Percentiles rank a stretch among this genome's conserved stretches.
Evolutionary conservation across 2,329 filamentous ascomycete species (phyloP).

Genomic region (Celoporthe dispersa): DNA sequence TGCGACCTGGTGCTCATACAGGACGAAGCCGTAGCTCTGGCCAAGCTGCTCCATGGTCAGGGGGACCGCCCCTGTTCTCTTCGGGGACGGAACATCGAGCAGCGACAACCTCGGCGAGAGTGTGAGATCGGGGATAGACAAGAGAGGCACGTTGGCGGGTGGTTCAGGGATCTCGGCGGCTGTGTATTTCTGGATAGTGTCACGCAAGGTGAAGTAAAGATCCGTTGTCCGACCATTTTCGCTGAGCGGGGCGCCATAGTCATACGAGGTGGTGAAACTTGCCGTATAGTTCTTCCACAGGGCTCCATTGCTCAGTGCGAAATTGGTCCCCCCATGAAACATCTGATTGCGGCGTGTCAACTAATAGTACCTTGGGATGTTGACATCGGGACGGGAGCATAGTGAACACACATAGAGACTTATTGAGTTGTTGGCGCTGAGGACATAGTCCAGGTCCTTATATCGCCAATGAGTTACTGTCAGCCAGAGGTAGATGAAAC

Average conservation of each 20-base stretch:
- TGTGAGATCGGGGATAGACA: constrained; percentile 42
- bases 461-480: neutral
- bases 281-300: constrained; percentile 46
- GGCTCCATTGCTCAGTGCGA: constrained; percentile 51
- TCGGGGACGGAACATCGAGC: constrained; percentile 42
- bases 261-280: constrained; percentile 52
- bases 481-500: neutral
- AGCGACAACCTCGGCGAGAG: constrained; percentile 43
- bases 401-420: constrained; percentile 45
- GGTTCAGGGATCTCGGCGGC: constrained; percentile 44
- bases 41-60: constrained; percentile 50
- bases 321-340: constrained; percentile 59
- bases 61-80: constrained; percentile 36
- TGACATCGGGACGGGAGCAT: no score
- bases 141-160: constrained; percentile 39
- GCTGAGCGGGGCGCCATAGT: constrained; percentile 55
- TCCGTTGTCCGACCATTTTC: constrained; percentile 53
- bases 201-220: constrained; percentile 46
- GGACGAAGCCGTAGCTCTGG: constrained; percentile 49
- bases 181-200: constrained; percentile 45
- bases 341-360: constrained; percentile 36
- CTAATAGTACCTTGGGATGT: neutral
- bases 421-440: constrained; percentile 47
- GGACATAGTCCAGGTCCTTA: constrained; percentile 43
- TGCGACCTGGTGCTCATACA: constrained; percentile 46